Conservation (phyloP, 345 rosid species). For the Ceriops tagal region DNA sequence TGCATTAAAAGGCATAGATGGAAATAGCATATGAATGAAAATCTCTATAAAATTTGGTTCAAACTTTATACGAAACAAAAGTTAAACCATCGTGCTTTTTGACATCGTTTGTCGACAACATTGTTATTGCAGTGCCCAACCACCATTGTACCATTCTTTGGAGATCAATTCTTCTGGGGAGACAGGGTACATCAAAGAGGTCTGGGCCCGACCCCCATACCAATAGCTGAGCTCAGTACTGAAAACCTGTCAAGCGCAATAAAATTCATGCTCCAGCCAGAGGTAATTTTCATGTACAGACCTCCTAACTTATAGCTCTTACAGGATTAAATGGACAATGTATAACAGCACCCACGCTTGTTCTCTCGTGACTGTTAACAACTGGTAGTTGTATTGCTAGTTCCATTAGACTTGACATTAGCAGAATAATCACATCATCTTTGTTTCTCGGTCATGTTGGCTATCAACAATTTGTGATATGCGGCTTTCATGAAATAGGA, state of each 20-base stretch:
- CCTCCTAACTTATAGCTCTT: background rate
- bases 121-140: constrained; percentile 77
- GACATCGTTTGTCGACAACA: constrained; percentile 12
- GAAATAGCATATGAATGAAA: background rate
- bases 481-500: no score
- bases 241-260: constrained; percentile 80
- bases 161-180: constrained; percentile 99
- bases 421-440: no score
- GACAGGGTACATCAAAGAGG: constrained; percentile 66
- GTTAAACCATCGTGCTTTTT: background rate
- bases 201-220: constrained; percentile 84
- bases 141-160: constrained; percentile 91
- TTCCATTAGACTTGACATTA: no score
- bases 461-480: no score
- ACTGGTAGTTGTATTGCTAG: no score
- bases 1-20: background rate
- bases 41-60: background rate
- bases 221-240: constrained; percentile 64
- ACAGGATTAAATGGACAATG: background rate
- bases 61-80: background rate
- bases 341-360: background rate
- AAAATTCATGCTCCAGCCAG: constrained; percentile 84
- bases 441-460: no score
- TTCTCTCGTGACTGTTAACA: no score
- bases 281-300: constrained; percentile 43